A percentile compares a stretch with the other conserved stretches of the same genome.
Conservation (phyloP, 2,329 filamentous ascomycete genomes). For the Paracorniculantispora psalliotae region DNA sequence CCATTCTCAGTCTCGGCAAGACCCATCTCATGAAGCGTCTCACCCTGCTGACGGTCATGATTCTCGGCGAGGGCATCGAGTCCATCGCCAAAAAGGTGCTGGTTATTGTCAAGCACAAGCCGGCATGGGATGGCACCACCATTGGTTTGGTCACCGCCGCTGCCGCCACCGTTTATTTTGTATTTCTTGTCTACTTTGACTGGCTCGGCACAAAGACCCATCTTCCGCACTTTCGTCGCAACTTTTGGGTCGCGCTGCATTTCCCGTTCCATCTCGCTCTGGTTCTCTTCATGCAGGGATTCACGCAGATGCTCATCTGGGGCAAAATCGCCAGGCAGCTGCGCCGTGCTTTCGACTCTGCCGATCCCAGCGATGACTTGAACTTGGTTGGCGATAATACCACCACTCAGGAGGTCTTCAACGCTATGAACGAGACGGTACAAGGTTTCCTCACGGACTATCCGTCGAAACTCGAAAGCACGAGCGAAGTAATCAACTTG, state of each 20-base stretch:
- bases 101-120: slow-evolving; percentile 39
- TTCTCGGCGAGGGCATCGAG: slow-evolving; percentile 62
- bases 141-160: slow-evolving; percentile 38
- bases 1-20: slow-evolving; percentile 54
- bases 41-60: slow-evolving; percentile 59
- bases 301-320: slow-evolving; percentile 51
- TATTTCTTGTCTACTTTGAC: slow-evolving; percentile 49
- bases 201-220: slow-evolving; percentile 58
- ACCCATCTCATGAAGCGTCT: slow-evolving; percentile 61
- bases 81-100: slow-evolving; percentile 51
- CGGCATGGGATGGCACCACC: slow-evolving; percentile 34
- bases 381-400: slow-evolving; percentile 21
- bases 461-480: slow-evolving; percentile 22
- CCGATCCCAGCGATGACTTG: slow-evolving; percentile 13
- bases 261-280: slow-evolving; percentile 60
- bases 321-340: slow-evolving; percentile 33
- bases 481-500: slow-evolving; percentile 17
- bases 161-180: slow-evolving; percentile 38
- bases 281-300: slow-evolving; percentile 59
- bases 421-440: slow-evolving; percentile 12
- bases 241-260: slow-evolving; percentile 53
- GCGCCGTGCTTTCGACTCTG: slow-evolving; percentile 17
- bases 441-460: slow-evolving; percentile 23
- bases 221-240: slow-evolving; percentile 52
- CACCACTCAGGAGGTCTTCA: not conserved